A percentile compares a stretch with the other conserved stretches of the same genome.
These are phyloP conservation scores for Bullera alba DNA, from an alignment of 768 basidiomycete species.

Conservation along the genomic window DNA sequence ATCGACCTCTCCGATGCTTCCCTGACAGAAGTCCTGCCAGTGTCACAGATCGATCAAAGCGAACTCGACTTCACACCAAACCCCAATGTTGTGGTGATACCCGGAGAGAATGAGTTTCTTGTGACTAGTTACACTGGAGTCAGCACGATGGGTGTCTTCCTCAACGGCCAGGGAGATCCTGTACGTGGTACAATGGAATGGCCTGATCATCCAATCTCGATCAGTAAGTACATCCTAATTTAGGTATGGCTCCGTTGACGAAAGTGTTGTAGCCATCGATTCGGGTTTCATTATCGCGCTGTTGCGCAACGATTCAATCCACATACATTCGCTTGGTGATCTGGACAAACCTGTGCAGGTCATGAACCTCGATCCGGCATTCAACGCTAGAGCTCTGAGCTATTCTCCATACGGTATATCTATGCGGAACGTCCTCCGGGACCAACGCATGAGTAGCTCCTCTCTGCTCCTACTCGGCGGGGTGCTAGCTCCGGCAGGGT, in stretches of 20 bases:
- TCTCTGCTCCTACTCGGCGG: constrained; percentile 24
- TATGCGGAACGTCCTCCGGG: constrained; percentile 29
- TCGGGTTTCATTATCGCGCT: constrained; percentile 73
- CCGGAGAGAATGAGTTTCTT: constrained; percentile 69
- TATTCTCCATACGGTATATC: constrained; percentile 41
- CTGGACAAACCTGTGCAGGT: constrained; percentile 61
- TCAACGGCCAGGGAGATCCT: constrained; percentile 77
- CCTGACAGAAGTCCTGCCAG: constrained; percentile 65
- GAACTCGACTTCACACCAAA: constrained; percentile 28
- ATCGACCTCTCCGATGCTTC: constrained; percentile 69
- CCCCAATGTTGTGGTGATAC: constrained; percentile 62
- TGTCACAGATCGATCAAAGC: constrained; percentile 59
- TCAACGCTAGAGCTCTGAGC: constrained; percentile 29
- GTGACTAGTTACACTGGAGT: constrained; percentile 76
- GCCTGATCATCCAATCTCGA: constrained; percentile 65
- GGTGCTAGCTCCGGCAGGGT: constrained; percentile 18
- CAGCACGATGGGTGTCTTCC: constrained; percentile 75
- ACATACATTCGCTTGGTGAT: constrained; percentile 64
- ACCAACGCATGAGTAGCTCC: constrained; percentile 22
- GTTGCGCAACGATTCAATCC: constrained; percentile 68
- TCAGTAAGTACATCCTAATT: constrained; percentile 55
- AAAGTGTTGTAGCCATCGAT: constrained; percentile 59
- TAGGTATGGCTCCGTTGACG: constrained; percentile 1
- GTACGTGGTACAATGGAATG: constrained; percentile 83
- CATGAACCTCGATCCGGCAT: constrained; percentile 51